Conservation (phyloP, 2,329 filamentous ascomycete genomes). For the Ciborinia camelliae region DNA sequence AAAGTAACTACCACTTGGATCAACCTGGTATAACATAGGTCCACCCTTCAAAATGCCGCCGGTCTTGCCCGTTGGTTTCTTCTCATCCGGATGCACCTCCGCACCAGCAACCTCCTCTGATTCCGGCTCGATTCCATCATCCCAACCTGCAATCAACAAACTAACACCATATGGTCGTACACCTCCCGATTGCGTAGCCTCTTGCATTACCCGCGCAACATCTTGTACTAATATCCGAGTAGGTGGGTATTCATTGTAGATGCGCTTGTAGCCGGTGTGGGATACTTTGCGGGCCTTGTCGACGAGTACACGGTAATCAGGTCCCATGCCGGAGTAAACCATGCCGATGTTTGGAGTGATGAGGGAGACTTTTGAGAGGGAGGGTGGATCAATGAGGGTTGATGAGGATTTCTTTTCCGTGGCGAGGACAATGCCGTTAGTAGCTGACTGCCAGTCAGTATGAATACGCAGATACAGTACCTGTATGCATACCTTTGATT, state of each 20-base stretch:
- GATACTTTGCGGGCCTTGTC: conserved; percentile 98
- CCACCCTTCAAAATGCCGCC: conserved; percentile 94
- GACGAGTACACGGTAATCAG: conserved; percentile 95
- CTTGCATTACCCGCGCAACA: conserved; percentile 95
- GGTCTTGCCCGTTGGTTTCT: conserved; percentile 79
- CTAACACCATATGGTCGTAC: conserved; percentile 96
- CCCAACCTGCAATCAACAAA: conserved; percentile 93
- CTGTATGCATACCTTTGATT: conserved; percentile 75
- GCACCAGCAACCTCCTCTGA: conserved; percentile 55
- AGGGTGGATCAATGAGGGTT: conserved; percentile 90
- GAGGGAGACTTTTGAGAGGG: conserved; percentile 93
- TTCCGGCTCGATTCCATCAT: conserved; percentile 91
- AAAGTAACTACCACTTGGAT: conserved; percentile 98
- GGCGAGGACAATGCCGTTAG: conserved; percentile 96
- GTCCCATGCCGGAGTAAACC: conserved; percentile 99
- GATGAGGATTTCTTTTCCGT: conserved; percentile 99
- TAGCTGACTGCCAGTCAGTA: conserved; percentile 55
- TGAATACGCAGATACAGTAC: not conserved
- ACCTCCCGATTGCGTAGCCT: conserved; percentile 96
- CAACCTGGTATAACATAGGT: conserved; percentile 96
- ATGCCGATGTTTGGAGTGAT: conserved; percentile 99
- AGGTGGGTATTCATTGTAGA: conserved; percentile 99
- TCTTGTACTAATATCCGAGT: conserved; percentile 99
- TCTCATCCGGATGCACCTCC: conserved; percentile 61
- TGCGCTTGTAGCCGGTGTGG: conserved; percentile 97